Percentiles rank a stretch among this genome's conserved stretches.
Evolutionary conservation across 2,329 filamentous ascomycete species (phyloP).

Genomic region (Ascochyta rabiei): DNA sequence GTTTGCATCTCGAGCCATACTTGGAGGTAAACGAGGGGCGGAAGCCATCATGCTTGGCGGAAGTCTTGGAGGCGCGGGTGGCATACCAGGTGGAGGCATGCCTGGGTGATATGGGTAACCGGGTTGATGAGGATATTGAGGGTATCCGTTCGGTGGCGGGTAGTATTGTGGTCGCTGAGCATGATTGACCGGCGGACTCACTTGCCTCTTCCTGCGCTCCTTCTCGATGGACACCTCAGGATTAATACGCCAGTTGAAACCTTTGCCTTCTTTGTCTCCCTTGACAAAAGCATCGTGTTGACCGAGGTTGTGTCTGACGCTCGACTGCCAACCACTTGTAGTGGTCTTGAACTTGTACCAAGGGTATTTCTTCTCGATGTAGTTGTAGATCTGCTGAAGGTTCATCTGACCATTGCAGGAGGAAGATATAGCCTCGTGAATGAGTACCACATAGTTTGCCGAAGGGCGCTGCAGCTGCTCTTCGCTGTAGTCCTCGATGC

Average conservation of each 20-base stretch:
- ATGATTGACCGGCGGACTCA: slow-evolving; percentile 50
- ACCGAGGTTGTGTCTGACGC: slow-evolving; percentile 68
- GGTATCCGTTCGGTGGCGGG: slow-evolving; percentile 39
- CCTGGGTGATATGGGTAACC: slow-evolving; percentile 38
- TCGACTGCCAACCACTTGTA: slow-evolving; percentile 70
- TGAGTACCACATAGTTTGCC: slow-evolving; percentile 67
- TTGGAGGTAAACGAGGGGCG: slow-evolving; percentile 45
- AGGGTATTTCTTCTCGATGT: slow-evolving; percentile 67
- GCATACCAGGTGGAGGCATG: slow-evolving; percentile 40
- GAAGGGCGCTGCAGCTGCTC: slow-evolving; percentile 75
- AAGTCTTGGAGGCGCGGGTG: slow-evolving; percentile 36
- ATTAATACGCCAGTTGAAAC: slow-evolving; percentile 67
- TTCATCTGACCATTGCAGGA: slow-evolving; percentile 64
- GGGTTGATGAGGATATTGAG: slow-evolving; percentile 35
- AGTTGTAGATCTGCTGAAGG: slow-evolving; percentile 69
- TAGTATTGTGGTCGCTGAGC: slow-evolving; percentile 42
- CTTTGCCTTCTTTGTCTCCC: slow-evolving; percentile 66
- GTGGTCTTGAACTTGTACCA: slow-evolving; percentile 66
- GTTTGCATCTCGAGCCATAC: slow-evolving; percentile 40
- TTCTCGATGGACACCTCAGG: slow-evolving; percentile 65
- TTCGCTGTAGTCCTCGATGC: slow-evolving; percentile 69
- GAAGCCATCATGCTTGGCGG: slow-evolving; percentile 34
- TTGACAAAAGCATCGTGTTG: slow-evolving; percentile 65
- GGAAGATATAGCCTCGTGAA: slow-evolving; percentile 66
- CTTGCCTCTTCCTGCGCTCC: slow-evolving; percentile 58